Percentiles rank a stretch among this genome's conserved stretches.
Conservation (phyloP, 2,329 filamentous ascomycete genomes). For the Phaeosphaeriaceae sp. region DNA sequence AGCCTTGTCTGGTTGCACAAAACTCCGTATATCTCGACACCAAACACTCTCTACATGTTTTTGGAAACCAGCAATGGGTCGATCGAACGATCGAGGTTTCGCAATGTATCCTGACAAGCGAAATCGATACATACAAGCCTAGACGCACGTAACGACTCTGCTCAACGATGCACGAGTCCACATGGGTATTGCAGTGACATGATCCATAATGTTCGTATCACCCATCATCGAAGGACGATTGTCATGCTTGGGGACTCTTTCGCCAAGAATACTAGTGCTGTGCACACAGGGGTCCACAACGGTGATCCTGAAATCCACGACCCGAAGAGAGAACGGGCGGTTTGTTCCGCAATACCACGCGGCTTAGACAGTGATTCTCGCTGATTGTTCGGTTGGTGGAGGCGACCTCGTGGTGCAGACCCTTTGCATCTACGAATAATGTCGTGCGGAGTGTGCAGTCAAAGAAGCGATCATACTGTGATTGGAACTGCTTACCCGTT, state of each 20-base stretch:
- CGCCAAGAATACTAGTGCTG: slow-evolving; percentile 16
- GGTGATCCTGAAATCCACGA: slow-evolving; percentile 13
- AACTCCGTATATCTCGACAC: not conserved
- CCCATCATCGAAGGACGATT: not conserved
- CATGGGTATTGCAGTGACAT: not conserved
- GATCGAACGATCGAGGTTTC: not conserved
- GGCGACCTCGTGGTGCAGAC: not conserved
- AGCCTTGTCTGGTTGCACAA: slow-evolving; percentile 10
- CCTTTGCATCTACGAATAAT: not conserved
- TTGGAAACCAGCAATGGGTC: not conserved
- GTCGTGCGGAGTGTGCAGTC: slow-evolving; percentile 10
- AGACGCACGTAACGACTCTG: not conserved
- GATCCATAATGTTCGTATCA: not conserved
- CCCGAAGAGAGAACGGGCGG: slow-evolving; percentile 28
- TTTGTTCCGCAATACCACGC: slow-evolving; percentile 28
- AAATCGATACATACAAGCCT: not conserved
- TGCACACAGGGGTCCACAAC: slow-evolving; percentile 8
- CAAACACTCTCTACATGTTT: not conserved
- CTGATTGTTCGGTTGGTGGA: not conserved
- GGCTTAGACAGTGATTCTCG: slow-evolving; percentile 1
- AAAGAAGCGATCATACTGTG: not conserved
- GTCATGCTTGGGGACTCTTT: not conserved
- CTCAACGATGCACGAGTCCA: not conserved
- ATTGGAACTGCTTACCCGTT: not conserved
- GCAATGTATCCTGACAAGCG: not conserved